Conservation (phyloP, 768 basidiomycete genomes). For the Tulasnella sp. region DNA sequence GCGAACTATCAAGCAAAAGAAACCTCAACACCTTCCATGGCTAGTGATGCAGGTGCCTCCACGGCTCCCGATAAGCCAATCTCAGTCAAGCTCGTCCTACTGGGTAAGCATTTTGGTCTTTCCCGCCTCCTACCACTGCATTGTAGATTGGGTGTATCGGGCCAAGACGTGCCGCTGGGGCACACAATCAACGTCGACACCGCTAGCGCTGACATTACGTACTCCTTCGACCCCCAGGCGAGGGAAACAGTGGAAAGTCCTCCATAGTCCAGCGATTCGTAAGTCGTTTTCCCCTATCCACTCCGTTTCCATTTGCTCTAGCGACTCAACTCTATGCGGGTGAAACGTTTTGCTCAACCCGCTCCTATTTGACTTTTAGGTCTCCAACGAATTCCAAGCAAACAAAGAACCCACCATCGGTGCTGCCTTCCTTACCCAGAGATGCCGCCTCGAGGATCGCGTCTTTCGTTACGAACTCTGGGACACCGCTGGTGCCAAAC, state of each 20-base stretch:
- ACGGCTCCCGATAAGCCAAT: conserved; percentile 80
- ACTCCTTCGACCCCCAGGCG: conserved; percentile 47
- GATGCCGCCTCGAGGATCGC: conserved; percentile 90
- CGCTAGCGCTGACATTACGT: conserved; percentile 10
- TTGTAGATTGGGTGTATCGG: neutral
- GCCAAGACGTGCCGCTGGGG: neutral
- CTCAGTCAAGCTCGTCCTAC: conserved; percentile 94
- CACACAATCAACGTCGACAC: neutral
- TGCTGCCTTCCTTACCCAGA: conserved; percentile 91
- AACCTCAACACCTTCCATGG: conserved; percentile 38
- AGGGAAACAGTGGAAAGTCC: conserved; percentile 98
- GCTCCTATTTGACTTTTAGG: conserved; percentile 37
- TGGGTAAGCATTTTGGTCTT: conserved; percentile 52
- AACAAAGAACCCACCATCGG: conserved; percentile 99
- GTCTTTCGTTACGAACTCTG: conserved; percentile 93
- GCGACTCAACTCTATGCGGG: neutral
- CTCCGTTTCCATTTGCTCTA: conserved; percentile 18
- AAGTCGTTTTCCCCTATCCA: conserved; percentile 30
- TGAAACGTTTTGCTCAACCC: neutral
- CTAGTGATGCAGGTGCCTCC: conserved; percentile 53
- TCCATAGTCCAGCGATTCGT: conserved; percentile 98
- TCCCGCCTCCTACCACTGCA: neutral
- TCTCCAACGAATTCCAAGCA: conserved; percentile 95
- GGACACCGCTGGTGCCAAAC: conserved; percentile 93
- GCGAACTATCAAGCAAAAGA: neutral